Percentiles rank a stretch among this genome's conserved stretches.
phyloP scores from a whole-genome alignment of 1,139 yeast species.

The Geotrichum carabidarum region DNA sequence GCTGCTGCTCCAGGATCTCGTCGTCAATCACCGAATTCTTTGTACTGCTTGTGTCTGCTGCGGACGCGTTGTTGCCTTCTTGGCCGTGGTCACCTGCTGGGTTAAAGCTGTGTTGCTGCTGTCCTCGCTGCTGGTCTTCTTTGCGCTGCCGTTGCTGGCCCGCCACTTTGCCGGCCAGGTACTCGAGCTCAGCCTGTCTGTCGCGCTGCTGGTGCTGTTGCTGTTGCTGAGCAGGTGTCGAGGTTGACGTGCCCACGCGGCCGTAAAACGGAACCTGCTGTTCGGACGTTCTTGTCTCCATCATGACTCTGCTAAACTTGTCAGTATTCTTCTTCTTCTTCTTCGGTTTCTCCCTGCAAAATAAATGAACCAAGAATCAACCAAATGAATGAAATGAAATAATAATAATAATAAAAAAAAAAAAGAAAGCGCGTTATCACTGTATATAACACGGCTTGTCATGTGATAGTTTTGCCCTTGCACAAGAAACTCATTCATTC shows the following conservation, averaged over 20 bases:
- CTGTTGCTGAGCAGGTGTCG: no score
- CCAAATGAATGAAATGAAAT: no score
- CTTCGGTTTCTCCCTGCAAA: no score
- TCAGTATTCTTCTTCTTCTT: no score
- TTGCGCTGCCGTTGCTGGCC: not conserved
- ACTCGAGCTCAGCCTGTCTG: not conserved
- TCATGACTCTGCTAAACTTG: not conserved
- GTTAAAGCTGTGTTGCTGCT: not conserved
- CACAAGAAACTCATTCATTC: no score
- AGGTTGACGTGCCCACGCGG: no score
- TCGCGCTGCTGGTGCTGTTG: not conserved
- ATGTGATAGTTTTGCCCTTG: not conserved
- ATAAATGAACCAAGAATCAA: no score
- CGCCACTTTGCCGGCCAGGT: not conserved
- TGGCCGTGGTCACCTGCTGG: no score
- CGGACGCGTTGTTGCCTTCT: not conserved
- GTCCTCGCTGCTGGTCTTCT: not conserved
- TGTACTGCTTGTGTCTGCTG: not conserved
- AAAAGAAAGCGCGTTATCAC: not conserved
- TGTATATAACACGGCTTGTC: not conserved
- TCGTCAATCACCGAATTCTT: no score
- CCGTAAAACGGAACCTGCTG: not conserved
- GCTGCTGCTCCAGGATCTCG: no score
- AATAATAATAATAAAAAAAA: no score
- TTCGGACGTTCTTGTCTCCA: not conserved